Percentiles rank a stretch among this genome's conserved stretches.
Evolutionary conservation across 176 grass and related monocot genomes (phyloP).

Genomic region (Carex littledalei): DNA sequence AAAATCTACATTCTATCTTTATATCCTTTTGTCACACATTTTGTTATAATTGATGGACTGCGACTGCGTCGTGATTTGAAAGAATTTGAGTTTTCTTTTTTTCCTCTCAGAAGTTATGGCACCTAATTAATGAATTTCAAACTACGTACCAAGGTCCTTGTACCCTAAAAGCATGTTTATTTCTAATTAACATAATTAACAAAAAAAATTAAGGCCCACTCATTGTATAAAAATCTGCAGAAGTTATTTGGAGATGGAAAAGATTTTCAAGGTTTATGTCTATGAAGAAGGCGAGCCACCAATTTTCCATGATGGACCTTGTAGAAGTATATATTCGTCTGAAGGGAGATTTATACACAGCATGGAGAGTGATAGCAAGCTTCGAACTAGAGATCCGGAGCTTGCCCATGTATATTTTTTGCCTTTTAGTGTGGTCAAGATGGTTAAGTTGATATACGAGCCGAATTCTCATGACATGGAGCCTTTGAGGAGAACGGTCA

Average conservation of each 20-base stretch:
- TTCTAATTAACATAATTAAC: conserved; percentile 1
- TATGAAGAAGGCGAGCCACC: conserved; percentile 93
- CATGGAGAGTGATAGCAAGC: conserved; percentile 49
- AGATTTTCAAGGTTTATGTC: conserved; percentile 63
- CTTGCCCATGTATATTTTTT: conserved; percentile 73
- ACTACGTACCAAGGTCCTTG: neutral
- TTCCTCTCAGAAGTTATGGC: neutral
- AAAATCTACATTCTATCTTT: neutral
- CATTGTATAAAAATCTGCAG: conserved; percentile 15
- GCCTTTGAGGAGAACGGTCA: conserved; percentile 45
- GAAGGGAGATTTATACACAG: conserved; percentile 78
- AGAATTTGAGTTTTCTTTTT: neutral
- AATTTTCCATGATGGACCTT: conserved; percentile 90
- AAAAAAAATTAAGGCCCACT: neutral
- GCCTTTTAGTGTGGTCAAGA: conserved; percentile 83
- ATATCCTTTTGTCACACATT: neutral
- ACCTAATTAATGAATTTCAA: neutral
- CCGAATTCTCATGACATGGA: conserved; percentile 38
- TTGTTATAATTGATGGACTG: neutral
- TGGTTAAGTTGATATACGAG: conserved; percentile 70
- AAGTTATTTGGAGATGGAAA: conserved; percentile 97
- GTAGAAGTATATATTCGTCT: conserved; percentile 81
- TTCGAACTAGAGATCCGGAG: conserved; percentile 45
- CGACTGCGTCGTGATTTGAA: neutral
- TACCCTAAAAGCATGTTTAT: neutral